These are phyloP conservation scores for Maudiozyma serrabonitensis DNA, from an alignment of 805 yeast species.

Conservation along the genomic window DNA sequence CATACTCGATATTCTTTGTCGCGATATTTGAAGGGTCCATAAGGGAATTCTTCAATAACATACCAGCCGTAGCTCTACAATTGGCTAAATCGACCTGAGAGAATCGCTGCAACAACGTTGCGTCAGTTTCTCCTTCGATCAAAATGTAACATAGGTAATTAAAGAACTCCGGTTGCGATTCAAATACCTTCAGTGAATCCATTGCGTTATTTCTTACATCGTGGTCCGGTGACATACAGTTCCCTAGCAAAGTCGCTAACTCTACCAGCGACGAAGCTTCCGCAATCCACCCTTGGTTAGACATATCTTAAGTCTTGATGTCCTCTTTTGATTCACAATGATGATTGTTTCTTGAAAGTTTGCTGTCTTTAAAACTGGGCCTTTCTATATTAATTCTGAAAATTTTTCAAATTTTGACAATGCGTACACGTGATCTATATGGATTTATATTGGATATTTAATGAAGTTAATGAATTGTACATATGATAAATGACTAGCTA, in stretches of 20 bases:
- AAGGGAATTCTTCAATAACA: slow-evolving; percentile 72
- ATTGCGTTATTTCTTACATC: slow-evolving; percentile 56
- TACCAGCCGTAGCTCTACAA: slow-evolving; percentile 76
- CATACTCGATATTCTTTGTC: slow-evolving; percentile 32
- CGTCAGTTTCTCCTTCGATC: slow-evolving; percentile 41
- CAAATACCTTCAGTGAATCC: slow-evolving; percentile 61
- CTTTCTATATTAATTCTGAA: background rate
- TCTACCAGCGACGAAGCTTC: slow-evolving; percentile 52
- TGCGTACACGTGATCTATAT: too few species aligned
- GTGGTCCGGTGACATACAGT: slow-evolving; percentile 57
- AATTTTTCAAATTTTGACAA: background rate
- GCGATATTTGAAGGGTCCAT: slow-evolving; percentile 25
- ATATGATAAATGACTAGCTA: too few species aligned
- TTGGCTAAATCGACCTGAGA: slow-evolving; percentile 17
- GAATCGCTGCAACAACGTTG: slow-evolving; percentile 29
- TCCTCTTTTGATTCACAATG: background rate
- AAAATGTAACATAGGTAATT: slow-evolving; percentile 70
- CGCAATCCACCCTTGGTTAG: slow-evolving; percentile 47
- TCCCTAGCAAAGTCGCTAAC: slow-evolving; percentile 53
- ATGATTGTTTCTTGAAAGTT: background rate
- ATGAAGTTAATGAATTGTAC: too few species aligned
- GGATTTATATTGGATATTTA: too few species aligned
- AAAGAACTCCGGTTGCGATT: slow-evolving; percentile 63
- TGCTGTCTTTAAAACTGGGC: background rate
- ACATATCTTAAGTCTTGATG: background rate